Conservation (phyloP, 1,284 basidiomycete genomes). For the Apiotrichum akiyoshidainum region DNA sequence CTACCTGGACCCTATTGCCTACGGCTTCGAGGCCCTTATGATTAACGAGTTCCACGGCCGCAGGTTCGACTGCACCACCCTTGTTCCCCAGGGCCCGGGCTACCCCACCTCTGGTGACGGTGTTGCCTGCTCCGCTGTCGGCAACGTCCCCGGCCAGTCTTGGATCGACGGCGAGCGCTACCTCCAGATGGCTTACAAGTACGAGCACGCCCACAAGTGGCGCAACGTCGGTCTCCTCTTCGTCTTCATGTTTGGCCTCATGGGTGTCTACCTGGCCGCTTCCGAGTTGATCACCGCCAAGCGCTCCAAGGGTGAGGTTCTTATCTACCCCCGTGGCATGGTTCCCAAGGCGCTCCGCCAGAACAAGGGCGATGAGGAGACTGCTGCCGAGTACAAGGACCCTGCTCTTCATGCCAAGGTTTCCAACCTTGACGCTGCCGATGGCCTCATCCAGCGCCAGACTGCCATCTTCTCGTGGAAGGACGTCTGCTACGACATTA, state of each 20-base stretch:
- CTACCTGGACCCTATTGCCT: constrained; percentile 54
- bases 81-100: constrained; percentile 48
- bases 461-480: constrained; percentile 53
- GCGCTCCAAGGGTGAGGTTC: constrained; percentile 55
- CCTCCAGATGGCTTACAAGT: constrained; percentile 61
- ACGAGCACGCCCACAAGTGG: constrained; percentile 64
- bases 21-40: constrained; percentile 52
- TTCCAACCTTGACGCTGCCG: constrained; percentile 24
- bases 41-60: constrained; percentile 54
- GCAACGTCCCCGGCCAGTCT: constrained; percentile 46
- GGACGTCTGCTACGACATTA: constrained; percentile 60
- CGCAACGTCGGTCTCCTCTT: constrained; percentile 58
- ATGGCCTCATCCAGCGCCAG: constrained; percentile 46
- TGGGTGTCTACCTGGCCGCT: constrained; percentile 56
- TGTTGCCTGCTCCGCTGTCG: constrained; percentile 52
- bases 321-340: constrained; percentile 53
- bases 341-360: constrained; percentile 41
- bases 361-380: constrained; percentile 26
- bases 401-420: constrained; percentile 14
- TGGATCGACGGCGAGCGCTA: constrained; percentile 57
- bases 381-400: constrained; percentile 17
- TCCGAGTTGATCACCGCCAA: constrained; percentile 56
- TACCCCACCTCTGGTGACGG: constrained; percentile 42
- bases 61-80: constrained; percentile 42
- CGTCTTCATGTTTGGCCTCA: constrained; percentile 57